Evolutionary conservation across 2,329 filamentous ascomycete genomes (phyloP).

Genomic region (Macroventuria anomochaeta): DNA sequence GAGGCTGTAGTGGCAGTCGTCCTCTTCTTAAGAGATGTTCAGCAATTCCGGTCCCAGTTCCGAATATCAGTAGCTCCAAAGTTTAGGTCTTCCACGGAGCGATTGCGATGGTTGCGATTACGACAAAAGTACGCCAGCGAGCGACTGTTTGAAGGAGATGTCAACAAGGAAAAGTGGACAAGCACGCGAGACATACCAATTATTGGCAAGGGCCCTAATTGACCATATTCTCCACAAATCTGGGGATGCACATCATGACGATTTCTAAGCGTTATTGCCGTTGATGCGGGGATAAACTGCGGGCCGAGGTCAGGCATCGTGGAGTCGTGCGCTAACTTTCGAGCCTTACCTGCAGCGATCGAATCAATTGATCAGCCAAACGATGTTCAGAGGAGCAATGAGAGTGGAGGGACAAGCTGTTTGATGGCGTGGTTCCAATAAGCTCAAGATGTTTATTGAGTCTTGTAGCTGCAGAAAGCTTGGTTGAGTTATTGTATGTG

Average conservation of each 20-base stretch:
- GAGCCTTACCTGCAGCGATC: neutral
- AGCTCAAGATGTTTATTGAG: neutral
- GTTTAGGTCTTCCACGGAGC: neutral
- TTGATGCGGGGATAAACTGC: conserved; percentile 30
- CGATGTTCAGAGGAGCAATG: neutral
- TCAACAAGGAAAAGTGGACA: neutral
- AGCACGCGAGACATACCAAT: conserved; percentile 1
- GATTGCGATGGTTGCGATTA: neutral
- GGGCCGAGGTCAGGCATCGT: conserved; percentile 36
- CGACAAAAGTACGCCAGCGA: neutral
- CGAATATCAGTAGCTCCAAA: conserved; percentile 1
- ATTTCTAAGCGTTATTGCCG: conserved; percentile 35
- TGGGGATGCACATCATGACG: conserved; percentile 19
- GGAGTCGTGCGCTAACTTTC: conserved; percentile 4
- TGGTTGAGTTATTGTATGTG: neutral
- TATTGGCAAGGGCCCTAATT: neutral
- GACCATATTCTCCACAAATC: neutral
- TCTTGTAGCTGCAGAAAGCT: neutral
- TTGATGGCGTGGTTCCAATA: neutral
- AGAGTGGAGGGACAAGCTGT: neutral
- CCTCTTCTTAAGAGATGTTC: neutral
- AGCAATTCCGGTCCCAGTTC: neutral
- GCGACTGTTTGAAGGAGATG: neutral
- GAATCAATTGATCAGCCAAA: neutral
- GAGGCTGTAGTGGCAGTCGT: neutral